These are phyloP conservation scores for Neonothopanus nambi DNA, from an alignment of 1,284 basidiomycete genomes.

Conservation along the genomic window DNA sequence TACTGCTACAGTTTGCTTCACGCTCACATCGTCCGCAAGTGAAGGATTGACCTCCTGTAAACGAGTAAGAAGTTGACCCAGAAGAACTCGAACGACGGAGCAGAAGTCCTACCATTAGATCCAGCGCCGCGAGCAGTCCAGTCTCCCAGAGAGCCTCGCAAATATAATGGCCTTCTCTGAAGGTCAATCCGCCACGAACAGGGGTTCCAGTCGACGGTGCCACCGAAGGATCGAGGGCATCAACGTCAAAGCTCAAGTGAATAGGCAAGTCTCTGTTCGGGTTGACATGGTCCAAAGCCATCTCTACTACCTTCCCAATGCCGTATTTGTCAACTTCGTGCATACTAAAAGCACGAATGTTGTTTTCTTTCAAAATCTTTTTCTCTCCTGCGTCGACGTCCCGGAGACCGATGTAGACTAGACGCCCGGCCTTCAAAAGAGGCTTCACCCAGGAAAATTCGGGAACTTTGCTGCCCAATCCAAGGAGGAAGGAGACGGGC, in stretches of 20 bases:
- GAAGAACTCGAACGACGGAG: constrained; percentile 12
- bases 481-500: constrained; percentile 94
- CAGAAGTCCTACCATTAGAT: constrained; percentile 76
- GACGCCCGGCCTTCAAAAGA: constrained; percentile 64
- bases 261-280: constrained; percentile 82
- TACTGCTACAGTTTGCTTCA: constrained; percentile 87
- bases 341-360: constrained; percentile 96
- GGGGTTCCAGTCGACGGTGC: constrained; percentile 96
- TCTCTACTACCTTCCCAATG: constrained; percentile 93
- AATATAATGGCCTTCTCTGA: constrained; percentile 97
- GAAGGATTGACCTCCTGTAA: constrained; percentile 94
- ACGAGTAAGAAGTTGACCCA: background rate
- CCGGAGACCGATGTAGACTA: constrained; percentile 95
- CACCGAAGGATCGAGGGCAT: constrained; percentile 90
- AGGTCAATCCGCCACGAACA: constrained; percentile 93
- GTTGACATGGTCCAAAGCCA: constrained; percentile 95
- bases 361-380: constrained; percentile 81
- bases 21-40: constrained; percentile 71
- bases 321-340: constrained; percentile 98
- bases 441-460: constrained; percentile 82
- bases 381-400: constrained; percentile 94
- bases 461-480: constrained; percentile 43
- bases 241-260: constrained; percentile 97
- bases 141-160: constrained; percentile 95
- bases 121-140: constrained; percentile 87